Percentiles rank a stretch among this genome's conserved stretches.
These are phyloP conservation scores for Staphylotrichum longicolle DNA, from an alignment of 495 filamentous ascomycete genomes.

Conservation along the genomic window DNA sequence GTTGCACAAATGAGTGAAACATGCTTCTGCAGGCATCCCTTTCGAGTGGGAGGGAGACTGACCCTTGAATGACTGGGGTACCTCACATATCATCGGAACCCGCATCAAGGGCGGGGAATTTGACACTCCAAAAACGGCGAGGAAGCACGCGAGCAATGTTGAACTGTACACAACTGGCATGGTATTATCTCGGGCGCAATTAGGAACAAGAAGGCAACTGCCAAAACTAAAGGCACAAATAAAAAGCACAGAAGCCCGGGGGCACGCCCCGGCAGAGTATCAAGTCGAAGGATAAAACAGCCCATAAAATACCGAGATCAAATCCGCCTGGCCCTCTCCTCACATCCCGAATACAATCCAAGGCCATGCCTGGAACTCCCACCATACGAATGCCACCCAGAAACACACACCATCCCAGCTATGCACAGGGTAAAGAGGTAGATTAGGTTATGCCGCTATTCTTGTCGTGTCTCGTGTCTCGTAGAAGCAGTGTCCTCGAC, in stretches of 20 bases:
- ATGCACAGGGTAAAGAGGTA: constrained; percentile 29
- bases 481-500: constrained; percentile 23
- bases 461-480: constrained; percentile 41
- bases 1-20: too few species aligned
- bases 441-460: constrained; percentile 24
- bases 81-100: too few species aligned
- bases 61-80: too few species aligned
- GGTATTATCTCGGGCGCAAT: constrained; percentile 32
- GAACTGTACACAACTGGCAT: constrained; percentile 32
- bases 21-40: too few species aligned
- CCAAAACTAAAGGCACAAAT: constrained; percentile 16
- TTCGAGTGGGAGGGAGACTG: too few species aligned
- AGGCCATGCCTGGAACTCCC: constrained; percentile 7
- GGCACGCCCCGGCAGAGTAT: constrained; percentile 29
- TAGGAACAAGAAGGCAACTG: constrained; percentile 28
- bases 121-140: too few species aligned
- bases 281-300: constrained; percentile 26
- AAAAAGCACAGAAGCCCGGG: constrained; percentile 30
- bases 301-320: constrained; percentile 12
- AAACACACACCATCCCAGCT: constrained; percentile 31
- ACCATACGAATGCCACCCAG: constrained; percentile 15
- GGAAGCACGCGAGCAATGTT: too few species aligned
- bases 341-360: constrained; percentile 5
- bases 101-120: too few species aligned
- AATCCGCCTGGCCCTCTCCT: constrained; percentile 20